phyloP scores from a whole-genome alignment of 192 early-diverging fungal species.

The Rhizophagus prolifer region DNA sequence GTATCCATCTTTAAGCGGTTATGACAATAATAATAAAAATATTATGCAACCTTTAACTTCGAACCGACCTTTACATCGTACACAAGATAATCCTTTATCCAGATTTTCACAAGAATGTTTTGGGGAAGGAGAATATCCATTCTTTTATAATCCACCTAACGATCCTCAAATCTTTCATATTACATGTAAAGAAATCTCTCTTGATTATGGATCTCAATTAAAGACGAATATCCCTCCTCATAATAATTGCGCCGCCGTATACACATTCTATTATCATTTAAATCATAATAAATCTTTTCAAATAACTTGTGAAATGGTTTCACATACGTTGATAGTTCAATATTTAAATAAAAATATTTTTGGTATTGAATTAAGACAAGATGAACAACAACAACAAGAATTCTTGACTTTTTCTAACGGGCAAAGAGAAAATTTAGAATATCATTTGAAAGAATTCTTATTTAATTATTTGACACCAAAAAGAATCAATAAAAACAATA shows the following conservation, averaged over 20 bases:
- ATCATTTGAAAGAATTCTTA: not conserved
- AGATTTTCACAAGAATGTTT: too few species aligned
- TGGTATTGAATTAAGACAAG: not conserved
- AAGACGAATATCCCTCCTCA: too few species aligned
- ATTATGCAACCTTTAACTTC: too few species aligned
- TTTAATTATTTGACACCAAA: not conserved
- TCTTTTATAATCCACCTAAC: too few species aligned
- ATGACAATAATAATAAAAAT: too few species aligned
- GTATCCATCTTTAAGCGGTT: too few species aligned
- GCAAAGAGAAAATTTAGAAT: not conserved
- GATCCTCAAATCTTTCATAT: not conserved
- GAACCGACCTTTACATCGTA: too few species aligned
- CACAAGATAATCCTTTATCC: too few species aligned
- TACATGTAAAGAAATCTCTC: not conserved
- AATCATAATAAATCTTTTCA: not conserved
- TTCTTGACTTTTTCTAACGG: not conserved
- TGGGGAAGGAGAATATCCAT: too few species aligned
- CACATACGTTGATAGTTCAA: not conserved
- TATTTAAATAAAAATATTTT: not conserved
- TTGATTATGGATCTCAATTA: not conserved
- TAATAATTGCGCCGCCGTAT: not conserved
- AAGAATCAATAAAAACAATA: not conserved
- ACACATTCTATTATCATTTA: not conserved
- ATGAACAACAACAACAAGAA: not conserved
- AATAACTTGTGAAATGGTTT: not conserved